A percentile compares a stretch with the other conserved stretches of the same genome.
Conservation (phyloP, 345 rosid genomes). For the Murraya paniculata region DNA sequence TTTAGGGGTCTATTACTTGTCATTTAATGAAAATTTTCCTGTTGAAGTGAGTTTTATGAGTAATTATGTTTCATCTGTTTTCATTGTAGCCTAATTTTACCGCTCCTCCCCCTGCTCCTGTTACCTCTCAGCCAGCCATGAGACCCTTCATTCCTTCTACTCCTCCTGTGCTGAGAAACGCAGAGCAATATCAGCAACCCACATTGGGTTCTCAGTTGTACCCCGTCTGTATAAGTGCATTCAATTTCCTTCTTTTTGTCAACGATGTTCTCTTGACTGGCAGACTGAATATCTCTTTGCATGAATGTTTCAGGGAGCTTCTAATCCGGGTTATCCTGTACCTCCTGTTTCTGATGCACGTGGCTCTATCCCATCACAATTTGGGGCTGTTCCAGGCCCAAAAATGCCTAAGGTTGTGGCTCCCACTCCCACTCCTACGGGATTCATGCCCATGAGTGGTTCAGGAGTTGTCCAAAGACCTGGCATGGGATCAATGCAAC, state of each 20-base stretch:
- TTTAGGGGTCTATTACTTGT: background rate
- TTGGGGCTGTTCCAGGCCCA: constrained; percentile 47
- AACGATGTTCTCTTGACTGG: background rate
- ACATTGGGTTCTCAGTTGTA: constrained; percentile 74
- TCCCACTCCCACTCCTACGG: constrained; percentile 46
- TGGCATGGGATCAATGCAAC: constrained; percentile 61
- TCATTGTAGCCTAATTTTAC: constrained; percentile 52
- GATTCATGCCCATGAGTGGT: constrained; percentile 64
- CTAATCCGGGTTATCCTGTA: constrained; percentile 50
- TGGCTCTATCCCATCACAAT: constrained; percentile 49
- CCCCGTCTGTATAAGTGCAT: constrained; percentile 51
- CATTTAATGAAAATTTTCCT: background rate
- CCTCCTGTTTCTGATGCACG: constrained; percentile 52
- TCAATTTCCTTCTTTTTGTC: constrained; percentile 3
- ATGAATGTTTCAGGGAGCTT: constrained; percentile 50
- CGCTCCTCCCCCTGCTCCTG: constrained; percentile 49
- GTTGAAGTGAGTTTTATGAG: background rate
- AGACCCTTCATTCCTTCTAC: constrained; percentile 86
- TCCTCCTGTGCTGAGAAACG: constrained; percentile 70
- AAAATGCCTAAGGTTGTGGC: constrained; percentile 58
- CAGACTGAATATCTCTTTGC: constrained; percentile 15
- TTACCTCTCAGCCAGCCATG: constrained; percentile 47
- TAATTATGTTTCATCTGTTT: constrained; percentile 10
- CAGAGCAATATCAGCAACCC: constrained; percentile 83
- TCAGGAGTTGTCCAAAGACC: constrained; percentile 69